Percentiles rank a stretch among this genome's conserved stretches.
Conservation (phyloP, 805 yeast genomes). For the Yamadazyma insecticola region DNA sequence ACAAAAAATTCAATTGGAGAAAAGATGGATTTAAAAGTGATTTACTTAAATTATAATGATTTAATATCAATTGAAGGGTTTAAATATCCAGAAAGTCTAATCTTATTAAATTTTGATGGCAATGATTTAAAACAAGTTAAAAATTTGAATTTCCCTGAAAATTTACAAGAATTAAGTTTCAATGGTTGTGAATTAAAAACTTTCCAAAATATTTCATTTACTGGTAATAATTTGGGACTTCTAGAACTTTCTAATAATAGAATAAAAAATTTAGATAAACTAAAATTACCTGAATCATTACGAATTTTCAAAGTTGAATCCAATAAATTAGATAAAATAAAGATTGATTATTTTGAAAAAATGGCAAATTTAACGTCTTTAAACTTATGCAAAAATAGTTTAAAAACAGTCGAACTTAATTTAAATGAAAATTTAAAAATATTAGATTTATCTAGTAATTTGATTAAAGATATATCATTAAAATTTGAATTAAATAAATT, state of each 20-base stretch:
- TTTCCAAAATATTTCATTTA: constrained; percentile 7
- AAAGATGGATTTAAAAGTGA: constrained; percentile 8
- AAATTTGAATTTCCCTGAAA: constrained; percentile 7
- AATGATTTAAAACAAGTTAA: constrained; percentile 9
- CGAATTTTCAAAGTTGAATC: constrained; percentile 7
- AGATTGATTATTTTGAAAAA: constrained; percentile 4
- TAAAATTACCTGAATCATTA: constrained; percentile 8
- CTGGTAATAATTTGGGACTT: constrained; percentile 1
- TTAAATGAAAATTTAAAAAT: constrained; percentile 5
- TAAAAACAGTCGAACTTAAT: constrained; percentile 6
- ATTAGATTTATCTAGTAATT: constrained; percentile 14
- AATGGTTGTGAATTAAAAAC: constrained; percentile 13
- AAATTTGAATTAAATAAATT: constrained; percentile 6
- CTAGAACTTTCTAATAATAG: constrained; percentile 14
- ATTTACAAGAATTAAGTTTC: constrained; percentile 14
- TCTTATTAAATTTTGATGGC: constrained; percentile 15
- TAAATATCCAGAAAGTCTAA: constrained; percentile 9
- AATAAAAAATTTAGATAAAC: constrained; percentile 2
- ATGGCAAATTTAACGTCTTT: constrained; percentile 7
- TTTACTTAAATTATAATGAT: constrained; percentile 14
- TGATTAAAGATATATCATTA: constrained; percentile 4
- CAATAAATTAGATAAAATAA: constrained; percentile 8
- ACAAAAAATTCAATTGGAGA: constrained; percentile 10
- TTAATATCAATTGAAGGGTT: constrained; percentile 11
- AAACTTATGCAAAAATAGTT: constrained; percentile 11